A percentile compares a stretch with the other conserved stretches of the same genome.
Conservation (phyloP, 2,329 filamentous ascomycete genomes). For the Aspergillus piperis region DNA sequence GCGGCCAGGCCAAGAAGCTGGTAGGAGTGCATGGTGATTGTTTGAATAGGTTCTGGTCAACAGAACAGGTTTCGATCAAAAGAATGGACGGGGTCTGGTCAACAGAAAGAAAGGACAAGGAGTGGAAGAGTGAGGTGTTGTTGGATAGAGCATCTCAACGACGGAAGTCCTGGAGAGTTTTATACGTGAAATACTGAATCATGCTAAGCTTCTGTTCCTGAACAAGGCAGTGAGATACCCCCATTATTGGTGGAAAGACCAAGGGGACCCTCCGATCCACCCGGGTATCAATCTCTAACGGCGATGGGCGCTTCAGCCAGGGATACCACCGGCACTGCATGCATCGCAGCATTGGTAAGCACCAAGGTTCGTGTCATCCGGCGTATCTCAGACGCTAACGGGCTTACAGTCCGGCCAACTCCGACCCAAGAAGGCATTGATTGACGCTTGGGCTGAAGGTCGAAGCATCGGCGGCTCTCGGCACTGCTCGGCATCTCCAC, state of each 20-base stretch:
- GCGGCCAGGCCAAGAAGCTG: conserved; percentile 8
- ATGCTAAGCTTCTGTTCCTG: conserved; percentile 2
- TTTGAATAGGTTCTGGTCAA: conserved; percentile 3
- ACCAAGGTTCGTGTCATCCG: background rate
- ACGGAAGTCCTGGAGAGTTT: background rate
- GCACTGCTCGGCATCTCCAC: background rate
- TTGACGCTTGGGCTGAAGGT: background rate
- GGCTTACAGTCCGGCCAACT: background rate
- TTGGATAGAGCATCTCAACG: background rate
- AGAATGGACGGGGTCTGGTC: conserved; percentile 4
- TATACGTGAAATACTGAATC: background rate
- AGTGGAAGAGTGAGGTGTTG: conserved; percentile 4
- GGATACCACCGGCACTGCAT: background rate
- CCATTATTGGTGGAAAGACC: background rate
- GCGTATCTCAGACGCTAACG: background rate
- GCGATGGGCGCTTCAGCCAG: background rate
- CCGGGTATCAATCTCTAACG: conserved; percentile 7
- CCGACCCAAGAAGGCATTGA: background rate
- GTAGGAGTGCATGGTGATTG: conserved; percentile 4
- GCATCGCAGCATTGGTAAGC: background rate
- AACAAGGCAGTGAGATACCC: background rate
- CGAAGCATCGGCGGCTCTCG: background rate
- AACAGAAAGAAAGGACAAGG: background rate
- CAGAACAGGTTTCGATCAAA: background rate
- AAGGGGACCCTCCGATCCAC: background rate